Base-by-base conservation (phyloP, 768 basidiomycete species). In the Trametes villosa region DNA sequence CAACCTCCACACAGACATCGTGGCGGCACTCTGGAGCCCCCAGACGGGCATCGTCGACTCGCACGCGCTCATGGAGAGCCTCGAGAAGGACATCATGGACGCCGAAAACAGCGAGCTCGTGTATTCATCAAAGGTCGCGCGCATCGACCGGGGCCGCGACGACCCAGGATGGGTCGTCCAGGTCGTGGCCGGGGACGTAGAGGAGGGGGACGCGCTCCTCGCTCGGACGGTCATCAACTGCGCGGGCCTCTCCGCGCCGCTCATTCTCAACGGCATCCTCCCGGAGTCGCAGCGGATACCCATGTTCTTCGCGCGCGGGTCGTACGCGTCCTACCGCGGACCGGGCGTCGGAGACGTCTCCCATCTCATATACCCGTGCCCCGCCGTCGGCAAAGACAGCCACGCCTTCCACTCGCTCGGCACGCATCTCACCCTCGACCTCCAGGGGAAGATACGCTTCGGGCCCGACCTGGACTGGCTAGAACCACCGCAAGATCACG, bases 391-490 rank as follows among this genome's bases (percentile, higher is more conserved):
- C 9, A 77, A 78, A 38, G 81, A 79, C 58, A 79, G 76, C 4
- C 82, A 88, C 52, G 63, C 85, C 8, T 91, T 96, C 70, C 88
- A 92, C 60, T 91, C 91, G 3, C 80, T 98, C 8, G 96, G 97
- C 3, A 96, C 94, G 12, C 97, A 98, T 75, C 79, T 98, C 26
- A 94, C 94, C 27, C 76, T 98, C 42, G 93, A 95, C 72, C 70
- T 98, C 62, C 82, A 88, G 48, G 91, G 92, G 0, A 89, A 90
- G 62, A 82, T 98, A 53, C 84, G 86, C 30, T 98, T 98, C 73
- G 96, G 96, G 0, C 96, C 96, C 5, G 94, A 98, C 69, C 80
- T 97, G 17, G 89, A 97, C 71, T 93, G 92, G 90, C 79, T 97
- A 66, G 77, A 81, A 2, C 85, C 87, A 2, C 81, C 83, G 26